Evolutionary conservation across 371 early-diverging fungal genomes (phyloP), one percentile per base, ranked within the genome.

Genomic region (Choanephora cucurbitarum): DNA sequence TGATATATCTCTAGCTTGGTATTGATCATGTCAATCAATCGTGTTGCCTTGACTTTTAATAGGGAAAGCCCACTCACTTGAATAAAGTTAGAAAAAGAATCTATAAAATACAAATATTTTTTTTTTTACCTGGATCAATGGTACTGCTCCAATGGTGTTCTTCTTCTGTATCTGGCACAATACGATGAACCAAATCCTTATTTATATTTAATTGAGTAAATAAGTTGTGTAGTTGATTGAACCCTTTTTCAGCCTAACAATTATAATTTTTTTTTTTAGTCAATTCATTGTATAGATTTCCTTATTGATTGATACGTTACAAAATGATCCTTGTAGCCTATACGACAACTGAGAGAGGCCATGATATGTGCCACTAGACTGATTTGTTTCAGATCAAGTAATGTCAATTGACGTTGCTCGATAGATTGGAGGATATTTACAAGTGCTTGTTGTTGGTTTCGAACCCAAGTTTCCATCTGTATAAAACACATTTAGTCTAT

Each of bases 401-500:
- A 51, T 5, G 80, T 75, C 10, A 73, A 60, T 13, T 58, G 55
- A 6, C 40, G 66, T 24, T 49, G 31, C 21, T 70, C 72, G 34
- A 86, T n/a, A n/a, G n/a, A 83, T 44, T 74, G 75, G 23, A 92
- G 58, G 31, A 90, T 82, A 21, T 77, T 66, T 21, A 77, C 72
- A 13, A 92, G 60, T 11, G 79, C 70, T 15, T 77, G 77, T 49
- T 83, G 83, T 64, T 91, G 91, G 45, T 73, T 78, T 43, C 77
- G 66, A 3, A 85, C 65, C 69, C 86, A 92, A 0, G 64, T 59
- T n/a, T 82, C 77, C 3, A 80, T 57, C 84, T 84, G 31, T n/a
- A 14, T 41, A 11, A 11, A 8, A 11, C 15, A 42, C 10, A 47
- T 31, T 9, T 18, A 1, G 17, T 14, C 7, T 14, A n/a, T 32